Percentiles rank a stretch among this genome's conserved stretches.
phyloP scores from a whole-genome alignment of 352 stramenopile species.

The Phytophthora hibernalis region DNA sequence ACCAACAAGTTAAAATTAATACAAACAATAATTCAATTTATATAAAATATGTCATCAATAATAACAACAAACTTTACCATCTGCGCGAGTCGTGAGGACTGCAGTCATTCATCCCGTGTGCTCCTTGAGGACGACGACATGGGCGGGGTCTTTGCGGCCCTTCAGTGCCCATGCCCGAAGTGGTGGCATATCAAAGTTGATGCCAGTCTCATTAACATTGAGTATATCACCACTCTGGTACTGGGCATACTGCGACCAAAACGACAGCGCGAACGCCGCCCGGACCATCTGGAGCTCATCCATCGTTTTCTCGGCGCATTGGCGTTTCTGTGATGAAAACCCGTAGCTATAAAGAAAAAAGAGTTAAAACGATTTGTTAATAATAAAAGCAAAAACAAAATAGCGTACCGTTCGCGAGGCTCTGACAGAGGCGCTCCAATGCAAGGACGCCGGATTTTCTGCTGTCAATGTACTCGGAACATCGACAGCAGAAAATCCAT shows the following conservation, averaged over 20 bases:
- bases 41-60: background rate
- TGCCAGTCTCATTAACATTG: too few species aligned
- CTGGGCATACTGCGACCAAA: background rate
- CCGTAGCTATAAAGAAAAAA: conserved; percentile 1
- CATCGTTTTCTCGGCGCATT: background rate
- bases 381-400: too few species aligned
- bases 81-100: background rate
- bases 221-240: too few species aligned
- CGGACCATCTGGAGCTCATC: conserved; percentile 1
- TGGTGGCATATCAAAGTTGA: conserved; percentile 14
- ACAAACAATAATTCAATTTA: background rate
- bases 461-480: background rate
- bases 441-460: background rate
- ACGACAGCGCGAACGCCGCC: background rate
- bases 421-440: background rate
- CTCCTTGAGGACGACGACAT: conserved; percentile 3
- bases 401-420: too few species aligned
- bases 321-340: conserved; percentile 1
- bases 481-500: too few species aligned
- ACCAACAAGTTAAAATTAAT: background rate
- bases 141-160: background rate
- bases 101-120: background rate
- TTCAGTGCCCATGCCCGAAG: background rate
- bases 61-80: conserved; percentile 12
- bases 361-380: too few species aligned